phyloP scores from a whole-genome alignment of 352 stramenopile genomes.

The Ophiocytium majus region DNA sequence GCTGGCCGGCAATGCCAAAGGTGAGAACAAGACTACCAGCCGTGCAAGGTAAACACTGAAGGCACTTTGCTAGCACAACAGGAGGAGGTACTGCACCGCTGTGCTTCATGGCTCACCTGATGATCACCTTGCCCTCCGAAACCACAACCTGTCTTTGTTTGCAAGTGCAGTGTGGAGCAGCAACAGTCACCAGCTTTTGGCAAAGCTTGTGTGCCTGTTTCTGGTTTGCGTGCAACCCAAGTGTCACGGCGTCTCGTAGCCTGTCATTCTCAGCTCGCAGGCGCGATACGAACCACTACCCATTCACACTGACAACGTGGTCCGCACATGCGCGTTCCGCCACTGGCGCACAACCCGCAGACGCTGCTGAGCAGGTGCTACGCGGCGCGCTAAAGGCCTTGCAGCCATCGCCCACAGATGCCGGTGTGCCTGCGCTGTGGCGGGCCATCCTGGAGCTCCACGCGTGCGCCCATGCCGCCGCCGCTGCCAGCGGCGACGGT shows the following conservation, averaged over 20 bases:
- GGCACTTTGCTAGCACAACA: neutral
- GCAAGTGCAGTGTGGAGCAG: neutral
- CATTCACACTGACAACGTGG: neutral
- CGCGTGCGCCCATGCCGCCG: conserved; percentile 23
- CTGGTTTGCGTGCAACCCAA: neutral
- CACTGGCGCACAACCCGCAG: too few species aligned
- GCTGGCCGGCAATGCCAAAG: neutral
- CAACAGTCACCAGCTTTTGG: neutral
- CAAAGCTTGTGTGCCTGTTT: neutral
- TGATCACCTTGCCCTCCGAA: neutral
- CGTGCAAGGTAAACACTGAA: too few species aligned
- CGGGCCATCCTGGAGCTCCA: conserved; percentile 23
- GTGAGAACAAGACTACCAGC: too few species aligned
- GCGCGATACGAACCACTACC: neutral
- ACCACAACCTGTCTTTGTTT: neutral
- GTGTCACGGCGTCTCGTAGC: neutral
- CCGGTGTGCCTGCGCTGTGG: neutral
- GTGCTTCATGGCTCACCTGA: neutral
- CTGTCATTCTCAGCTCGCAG: neutral
- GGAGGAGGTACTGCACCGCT: neutral
- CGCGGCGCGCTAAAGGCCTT: conserved; percentile 28
- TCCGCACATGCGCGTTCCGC: neutral
- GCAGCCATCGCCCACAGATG: conserved; percentile 8
- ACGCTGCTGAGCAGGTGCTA: neutral
- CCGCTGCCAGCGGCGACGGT: neutral